These are phyloP conservation scores for Beauveria asiatica DNA, from an alignment of 2,329 filamentous ascomycete species.

Conservation along the genomic window DNA sequence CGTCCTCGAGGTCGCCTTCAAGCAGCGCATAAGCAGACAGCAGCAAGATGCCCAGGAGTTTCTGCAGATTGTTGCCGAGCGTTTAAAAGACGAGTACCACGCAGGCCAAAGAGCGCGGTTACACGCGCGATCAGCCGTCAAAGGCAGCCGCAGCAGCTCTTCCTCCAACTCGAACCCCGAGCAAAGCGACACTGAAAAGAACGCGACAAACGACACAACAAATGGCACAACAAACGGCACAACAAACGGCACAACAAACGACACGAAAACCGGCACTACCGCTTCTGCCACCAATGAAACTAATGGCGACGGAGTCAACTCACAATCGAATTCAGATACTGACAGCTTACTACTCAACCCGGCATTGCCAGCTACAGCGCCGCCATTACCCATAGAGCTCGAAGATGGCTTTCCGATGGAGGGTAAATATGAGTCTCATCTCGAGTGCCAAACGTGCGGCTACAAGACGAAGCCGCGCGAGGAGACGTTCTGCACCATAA, in stretches of 20 bases:
- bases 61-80: constrained; percentile 84
- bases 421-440: constrained; percentile 86
- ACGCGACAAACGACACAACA: background rate
- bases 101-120: constrained; percentile 67
- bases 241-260: background rate
- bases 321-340: background rate
- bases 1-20: constrained; percentile 77
- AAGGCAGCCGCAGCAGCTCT: constrained; percentile 10
- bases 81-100: constrained; percentile 89
- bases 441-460: constrained; percentile 82
- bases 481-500: constrained; percentile 85
- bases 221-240: background rate
- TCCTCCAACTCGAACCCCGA: constrained; percentile 6
- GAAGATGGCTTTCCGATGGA: constrained; percentile 85
- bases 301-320: constrained; percentile 9
- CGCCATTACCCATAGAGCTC: constrained; percentile 28
- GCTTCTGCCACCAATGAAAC: background rate
- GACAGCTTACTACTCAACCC: constrained; percentile 12
- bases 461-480: constrained; percentile 80
- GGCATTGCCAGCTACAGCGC: constrained; percentile 14
- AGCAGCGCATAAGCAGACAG: constrained; percentile 81
- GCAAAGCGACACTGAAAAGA: constrained; percentile 16
- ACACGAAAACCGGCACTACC: background rate
- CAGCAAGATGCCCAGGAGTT: constrained; percentile 99
- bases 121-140: constrained; percentile 34